Evolutionary conservation across 2,329 filamentous ascomycete genomes (phyloP).

Genomic region (Scedosporium apiospermum): DNA sequence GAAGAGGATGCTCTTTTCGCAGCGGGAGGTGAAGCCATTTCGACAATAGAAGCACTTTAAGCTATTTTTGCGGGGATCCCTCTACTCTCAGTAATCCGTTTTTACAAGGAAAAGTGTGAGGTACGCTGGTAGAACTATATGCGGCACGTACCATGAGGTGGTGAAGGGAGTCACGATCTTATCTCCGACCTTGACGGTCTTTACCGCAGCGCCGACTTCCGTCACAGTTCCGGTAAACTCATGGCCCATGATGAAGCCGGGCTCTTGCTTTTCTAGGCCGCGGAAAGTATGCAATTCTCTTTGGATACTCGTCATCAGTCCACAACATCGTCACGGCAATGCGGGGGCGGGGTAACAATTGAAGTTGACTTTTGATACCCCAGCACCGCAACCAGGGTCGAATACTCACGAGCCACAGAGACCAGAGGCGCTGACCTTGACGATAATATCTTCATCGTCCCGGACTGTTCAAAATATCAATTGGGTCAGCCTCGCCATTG

Average conservation of each 20-base stretch:
- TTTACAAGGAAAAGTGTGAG: too few relatives aligned
- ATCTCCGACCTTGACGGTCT: conserved; percentile 30
- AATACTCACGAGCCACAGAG: conserved; percentile 12
- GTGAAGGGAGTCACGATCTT: conserved; percentile 10
- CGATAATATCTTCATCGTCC: background rate
- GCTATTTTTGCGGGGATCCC: background rate
- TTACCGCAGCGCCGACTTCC: conserved; percentile 55
- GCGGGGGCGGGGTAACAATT: background rate
- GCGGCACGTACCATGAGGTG: conserved; percentile 25
- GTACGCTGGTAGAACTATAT: background rate
- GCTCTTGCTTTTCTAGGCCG: conserved; percentile 62
- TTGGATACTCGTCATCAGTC: conserved; percentile 28
- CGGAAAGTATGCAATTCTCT: conserved; percentile 70
- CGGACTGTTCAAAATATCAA: conserved; percentile 10
- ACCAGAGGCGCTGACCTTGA: conserved; percentile 6
- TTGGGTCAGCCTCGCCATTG: conserved; percentile 2
- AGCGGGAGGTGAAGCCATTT: conserved; percentile 5
- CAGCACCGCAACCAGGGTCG: conserved; percentile 1
- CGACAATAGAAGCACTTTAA: conserved; percentile 12
- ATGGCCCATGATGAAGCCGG: conserved; percentile 60
- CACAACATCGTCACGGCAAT: background rate
- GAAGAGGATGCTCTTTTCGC: conserved; percentile 4
- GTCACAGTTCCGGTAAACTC: conserved; percentile 73
- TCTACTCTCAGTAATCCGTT: background rate
- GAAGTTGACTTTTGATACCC: background rate